A percentile compares a stretch with the other conserved stretches of the same genome.
Evolutionary conservation across 176 grass and related monocot species (phyloP).

Genomic region (Dactylis glomerata): DNA sequence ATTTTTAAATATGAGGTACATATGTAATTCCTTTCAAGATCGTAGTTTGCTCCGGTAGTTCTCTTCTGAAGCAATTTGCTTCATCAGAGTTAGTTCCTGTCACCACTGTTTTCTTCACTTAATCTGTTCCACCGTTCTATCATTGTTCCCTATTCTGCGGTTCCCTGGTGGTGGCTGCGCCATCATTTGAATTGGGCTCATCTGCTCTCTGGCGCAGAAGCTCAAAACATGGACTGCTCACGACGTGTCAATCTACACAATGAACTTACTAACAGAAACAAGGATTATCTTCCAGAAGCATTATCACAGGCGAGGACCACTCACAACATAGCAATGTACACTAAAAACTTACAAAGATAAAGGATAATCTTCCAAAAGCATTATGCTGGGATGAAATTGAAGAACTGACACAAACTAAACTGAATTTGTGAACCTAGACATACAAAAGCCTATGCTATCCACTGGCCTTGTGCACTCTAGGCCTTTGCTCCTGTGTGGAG

Average conservation of each 20-base stretch:
- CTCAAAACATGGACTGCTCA: not conserved
- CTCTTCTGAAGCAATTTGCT: not conserved
- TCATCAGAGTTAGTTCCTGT: not conserved
- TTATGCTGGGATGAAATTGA: not conserved
- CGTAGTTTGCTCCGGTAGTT: not conserved
- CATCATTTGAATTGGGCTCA: not conserved
- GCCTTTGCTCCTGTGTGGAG: not conserved
- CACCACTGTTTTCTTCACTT: not conserved
- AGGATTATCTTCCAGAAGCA: not conserved
- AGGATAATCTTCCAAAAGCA: not conserved
- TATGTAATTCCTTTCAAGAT: not conserved
- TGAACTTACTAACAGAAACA: not conserved
- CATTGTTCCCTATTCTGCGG: not conserved
- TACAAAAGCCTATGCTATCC: too few species aligned
- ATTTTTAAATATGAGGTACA: slow-evolving; percentile 9
- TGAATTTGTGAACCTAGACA: not conserved
- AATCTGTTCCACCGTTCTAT: not conserved
- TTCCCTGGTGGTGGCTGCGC: not conserved
- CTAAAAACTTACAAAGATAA: too few species aligned
- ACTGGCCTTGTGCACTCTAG: not conserved
- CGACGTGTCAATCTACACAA: not conserved
- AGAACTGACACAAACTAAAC: not conserved
- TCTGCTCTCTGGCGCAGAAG: not conserved
- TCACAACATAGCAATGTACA: not conserved
- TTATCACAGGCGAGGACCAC: not conserved